Base-by-base conservation (phyloP, 2,329 filamentous ascomycete species). In the Knufia fluminis region DNA sequence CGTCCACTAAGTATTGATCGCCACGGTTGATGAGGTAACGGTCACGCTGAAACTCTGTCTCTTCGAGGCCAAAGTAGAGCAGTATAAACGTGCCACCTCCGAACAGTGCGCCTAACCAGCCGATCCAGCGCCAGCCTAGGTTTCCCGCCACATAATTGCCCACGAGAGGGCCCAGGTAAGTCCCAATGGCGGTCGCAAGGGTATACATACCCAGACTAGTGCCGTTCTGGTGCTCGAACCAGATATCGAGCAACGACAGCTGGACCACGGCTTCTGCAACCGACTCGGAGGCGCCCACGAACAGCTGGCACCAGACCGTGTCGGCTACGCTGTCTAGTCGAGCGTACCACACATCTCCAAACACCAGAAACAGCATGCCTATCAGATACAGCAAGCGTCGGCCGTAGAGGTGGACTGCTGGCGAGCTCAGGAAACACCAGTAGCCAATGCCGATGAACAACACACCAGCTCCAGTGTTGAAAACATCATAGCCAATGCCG, bases 381-480 rank as follows among this genome's bases (percentile, higher is more conserved):
- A 79, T 62, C 40, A 79, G 61, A 56, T 79, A 79, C n/a, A 73
- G 64, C 41, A 77, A 68, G 7, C 75, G 69, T 7, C 76, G 70
- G 38, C 76, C 76, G 57, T 78, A 79, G 1, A 79, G 62, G 59
- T 73, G 74, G 1, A 76, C 72, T 17, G 71, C 69, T 0, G 76
- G 75, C 16, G 73, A 74, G 28, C 74, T 69, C 12, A 79, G 64
- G 42, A 79, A 60, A 1, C 73, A 74, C 64, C 73, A 76, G 57
- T 76, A 77, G 3, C 76, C 76, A 47, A 79, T 78, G 2, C 70
- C 73, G 28, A 76, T 58, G 56, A 79, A 79, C 42, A 79, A 60
- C 1, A 79, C 73, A 20, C 75, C 76, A 0, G 75, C 76, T n/a
- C 73, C 75, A 3, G 72, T 76, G 47, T 79, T 78, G 62, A 76